Conservation (phyloP, 1,284 basidiomycete genomes). For the Grifola frondosa region DNA sequence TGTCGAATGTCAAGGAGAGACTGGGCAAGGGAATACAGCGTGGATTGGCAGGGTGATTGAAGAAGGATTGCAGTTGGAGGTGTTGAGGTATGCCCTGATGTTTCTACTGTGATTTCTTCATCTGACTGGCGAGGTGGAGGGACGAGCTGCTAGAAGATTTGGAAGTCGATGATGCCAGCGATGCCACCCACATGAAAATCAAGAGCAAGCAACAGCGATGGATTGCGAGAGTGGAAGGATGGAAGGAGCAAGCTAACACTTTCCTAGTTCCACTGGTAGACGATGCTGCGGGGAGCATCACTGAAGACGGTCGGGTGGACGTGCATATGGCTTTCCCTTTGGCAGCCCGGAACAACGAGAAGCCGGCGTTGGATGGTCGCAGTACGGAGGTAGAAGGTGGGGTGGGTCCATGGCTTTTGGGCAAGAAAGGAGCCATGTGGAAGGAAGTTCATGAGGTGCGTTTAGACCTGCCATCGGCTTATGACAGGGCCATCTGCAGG, state of each 20-base stretch:
- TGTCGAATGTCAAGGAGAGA: not conserved
- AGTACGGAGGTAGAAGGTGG: not conserved
- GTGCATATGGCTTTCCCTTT: not conserved
- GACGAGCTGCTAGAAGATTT: not conserved
- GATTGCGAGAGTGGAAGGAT: not conserved
- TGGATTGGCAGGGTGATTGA: not conserved
- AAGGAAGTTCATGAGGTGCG: not conserved
- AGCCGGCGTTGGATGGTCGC: no score
- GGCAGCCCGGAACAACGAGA: not conserved
- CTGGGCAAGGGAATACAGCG: not conserved
- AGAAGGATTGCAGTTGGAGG: constrained; percentile 10
- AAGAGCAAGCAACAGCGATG: no score
- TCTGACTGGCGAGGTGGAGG: not conserved
- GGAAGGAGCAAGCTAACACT: not conserved
- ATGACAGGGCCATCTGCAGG: not conserved
- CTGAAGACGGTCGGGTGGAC: not conserved
- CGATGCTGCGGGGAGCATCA: no score
- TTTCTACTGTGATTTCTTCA: not conserved
- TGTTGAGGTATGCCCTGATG: constrained; percentile 2
- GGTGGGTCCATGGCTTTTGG: not conserved
- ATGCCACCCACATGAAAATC: not conserved
- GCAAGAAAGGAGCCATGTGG: not conserved
- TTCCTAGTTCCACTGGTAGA: not conserved
- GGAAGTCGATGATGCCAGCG: not conserved
- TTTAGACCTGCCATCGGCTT: constrained; percentile 12